phyloP scores from a whole-genome alignment of 2,329 filamentous ascomycete species.

The Cercospora nicotianae region DNA sequence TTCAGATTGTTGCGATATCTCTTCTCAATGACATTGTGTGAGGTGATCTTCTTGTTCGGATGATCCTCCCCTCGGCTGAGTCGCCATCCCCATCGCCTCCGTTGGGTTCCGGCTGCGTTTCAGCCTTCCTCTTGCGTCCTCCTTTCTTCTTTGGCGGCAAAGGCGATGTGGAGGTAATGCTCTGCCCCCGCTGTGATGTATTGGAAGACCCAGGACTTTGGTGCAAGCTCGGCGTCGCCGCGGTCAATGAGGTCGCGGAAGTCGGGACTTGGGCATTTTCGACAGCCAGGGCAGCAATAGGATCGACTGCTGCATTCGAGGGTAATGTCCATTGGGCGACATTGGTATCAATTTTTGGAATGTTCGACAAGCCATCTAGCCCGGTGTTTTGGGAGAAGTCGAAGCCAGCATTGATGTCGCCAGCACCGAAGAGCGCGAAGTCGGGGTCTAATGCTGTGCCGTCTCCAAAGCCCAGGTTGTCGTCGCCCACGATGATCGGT shows the following conservation, averaged over 20 bases:
- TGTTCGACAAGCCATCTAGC: constrained; percentile 24
- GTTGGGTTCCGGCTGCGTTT: constrained; percentile 25
- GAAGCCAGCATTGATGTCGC: constrained; percentile 32
- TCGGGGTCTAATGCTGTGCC: constrained; percentile 19
- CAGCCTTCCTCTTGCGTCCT: constrained; percentile 40
- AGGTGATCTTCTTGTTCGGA: constrained; percentile 75
- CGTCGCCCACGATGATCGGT: constrained; percentile 39
- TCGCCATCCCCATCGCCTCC: constrained; percentile 50
- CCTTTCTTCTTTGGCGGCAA: constrained; percentile 38
- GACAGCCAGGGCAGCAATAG: constrained; percentile 27
- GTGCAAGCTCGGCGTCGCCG: constrained; percentile 31
- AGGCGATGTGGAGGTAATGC: constrained; percentile 37
- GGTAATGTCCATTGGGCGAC: constrained; percentile 30
- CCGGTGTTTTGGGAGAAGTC: constrained; percentile 31
- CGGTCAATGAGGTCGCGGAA: constrained; percentile 22
- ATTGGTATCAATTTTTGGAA: constrained; percentile 32
- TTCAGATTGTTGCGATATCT: constrained; percentile 94
- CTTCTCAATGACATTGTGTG: constrained; percentile 98
- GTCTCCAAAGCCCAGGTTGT: constrained; percentile 32
- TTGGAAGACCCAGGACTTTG: constrained; percentile 36
- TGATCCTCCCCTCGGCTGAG: constrained; percentile 39
- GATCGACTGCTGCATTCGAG: constrained; percentile 21
- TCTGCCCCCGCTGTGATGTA: constrained; percentile 31
- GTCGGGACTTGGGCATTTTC: constrained; percentile 24
- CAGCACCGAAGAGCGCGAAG: constrained; percentile 32